Evolutionary conservation across 345 rosid genomes (phyloP).

Genomic region (Brassica juncea): DNA sequence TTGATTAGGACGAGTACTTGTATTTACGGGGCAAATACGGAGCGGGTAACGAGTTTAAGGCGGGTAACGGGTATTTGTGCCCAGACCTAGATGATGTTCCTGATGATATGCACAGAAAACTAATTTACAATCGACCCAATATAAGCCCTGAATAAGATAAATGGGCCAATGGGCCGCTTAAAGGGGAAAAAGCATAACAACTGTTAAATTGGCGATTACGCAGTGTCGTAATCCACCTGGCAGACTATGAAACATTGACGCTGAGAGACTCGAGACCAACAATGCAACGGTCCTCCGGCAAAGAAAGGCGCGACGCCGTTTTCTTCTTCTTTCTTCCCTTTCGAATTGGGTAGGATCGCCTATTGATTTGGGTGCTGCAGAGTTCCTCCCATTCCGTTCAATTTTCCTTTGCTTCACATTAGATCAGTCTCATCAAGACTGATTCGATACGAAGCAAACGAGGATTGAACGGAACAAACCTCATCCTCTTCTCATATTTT

Average conservation of each 20-base stretch:
- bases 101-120: too few species aligned
- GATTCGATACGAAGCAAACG: background rate
- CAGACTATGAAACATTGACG: background rate
- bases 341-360: background rate
- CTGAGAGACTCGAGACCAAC: background rate
- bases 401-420: background rate
- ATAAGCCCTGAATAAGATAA: background rate
- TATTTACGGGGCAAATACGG: too few species aligned
- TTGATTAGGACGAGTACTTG: too few species aligned
- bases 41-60: too few species aligned
- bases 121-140: too few species aligned
- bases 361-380: background rate
- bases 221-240: background rate
- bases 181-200: background rate
- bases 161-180: background rate
- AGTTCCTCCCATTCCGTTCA: background rate
- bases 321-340: background rate
- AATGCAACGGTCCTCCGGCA: background rate
- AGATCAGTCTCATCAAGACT: background rate
- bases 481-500: background rate
- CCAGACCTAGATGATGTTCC: too few species aligned
- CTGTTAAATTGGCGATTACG: background rate
- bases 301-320: background rate
- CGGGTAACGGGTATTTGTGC: too few species aligned
- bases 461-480: background rate